phyloP scores from a whole-genome alignment of 805 yeast genomes.

The Suhomyces vadensis region DNA sequence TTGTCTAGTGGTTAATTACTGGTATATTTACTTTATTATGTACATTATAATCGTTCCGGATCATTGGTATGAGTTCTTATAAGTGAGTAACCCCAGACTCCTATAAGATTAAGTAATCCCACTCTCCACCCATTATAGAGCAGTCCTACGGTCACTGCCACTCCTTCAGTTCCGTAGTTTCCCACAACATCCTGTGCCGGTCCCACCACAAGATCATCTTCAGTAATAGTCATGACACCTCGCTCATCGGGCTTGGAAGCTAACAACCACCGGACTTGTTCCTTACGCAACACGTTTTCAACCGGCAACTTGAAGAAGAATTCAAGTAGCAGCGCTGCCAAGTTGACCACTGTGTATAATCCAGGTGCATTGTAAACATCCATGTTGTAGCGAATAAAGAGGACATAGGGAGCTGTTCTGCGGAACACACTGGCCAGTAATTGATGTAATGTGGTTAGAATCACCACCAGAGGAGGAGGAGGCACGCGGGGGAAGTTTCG shows the following conservation, averaged over 20 bases:
- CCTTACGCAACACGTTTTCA: constrained; percentile 81
- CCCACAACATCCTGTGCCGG: constrained; percentile 31
- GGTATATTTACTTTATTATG: neutral
- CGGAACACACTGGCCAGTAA: constrained; percentile 60
- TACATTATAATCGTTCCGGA: constrained; percentile 30
- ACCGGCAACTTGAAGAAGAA: constrained; percentile 79
- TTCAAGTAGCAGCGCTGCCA: constrained; percentile 65
- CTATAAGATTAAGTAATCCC: constrained; percentile 74
- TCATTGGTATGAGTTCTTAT: constrained; percentile 51
- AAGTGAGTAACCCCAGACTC: constrained; percentile 77
- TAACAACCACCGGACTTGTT: constrained; percentile 70
- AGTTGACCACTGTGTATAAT: constrained; percentile 56
- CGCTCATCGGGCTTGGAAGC: constrained; percentile 34
- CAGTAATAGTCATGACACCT: constrained; percentile 45
- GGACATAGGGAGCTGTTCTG: constrained; percentile 63
- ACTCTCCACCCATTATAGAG: constrained; percentile 90
- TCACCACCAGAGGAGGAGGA: constrained; percentile 49
- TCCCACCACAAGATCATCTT: constrained; percentile 56
- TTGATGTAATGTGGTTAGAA: constrained; percentile 60
- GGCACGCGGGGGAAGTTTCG: constrained; percentile 57
- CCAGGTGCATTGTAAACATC: constrained; percentile 67
- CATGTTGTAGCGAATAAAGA: constrained; percentile 60
- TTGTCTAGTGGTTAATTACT: too few species aligned
- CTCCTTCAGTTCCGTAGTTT: constrained; percentile 20
- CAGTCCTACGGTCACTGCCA: constrained; percentile 24